Base-by-base conservation (phyloP, 1,284 basidiomycete species). In the Papiliotrema flavescens region DNA sequence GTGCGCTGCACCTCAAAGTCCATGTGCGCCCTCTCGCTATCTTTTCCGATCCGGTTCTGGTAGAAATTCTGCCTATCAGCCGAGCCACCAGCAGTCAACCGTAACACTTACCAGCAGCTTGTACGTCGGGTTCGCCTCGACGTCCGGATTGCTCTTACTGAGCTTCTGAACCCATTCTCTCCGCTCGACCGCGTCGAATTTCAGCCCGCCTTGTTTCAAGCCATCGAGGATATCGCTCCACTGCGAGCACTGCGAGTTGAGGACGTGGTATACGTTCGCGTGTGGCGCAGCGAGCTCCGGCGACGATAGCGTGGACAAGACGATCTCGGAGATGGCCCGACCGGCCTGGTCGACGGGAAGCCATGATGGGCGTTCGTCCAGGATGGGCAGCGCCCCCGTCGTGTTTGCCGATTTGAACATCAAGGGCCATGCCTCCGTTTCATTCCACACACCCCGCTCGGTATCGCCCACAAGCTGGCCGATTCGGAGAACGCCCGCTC, bases 121-220 rank as follows among this genome's bases (percentile, higher is more conserved):
- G 57, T 80, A 75, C 2, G 79, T 79, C 7, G 82, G 82, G 61
- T 83, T 83, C 15, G 64, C 67, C 0, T 51, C 67, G n/a, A 78
- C 76, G 35, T 83, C 78, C 0, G 71, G 63, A 36, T 81, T 75
- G 17, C 76, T 79, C 44, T 67, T 66, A 0, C 72, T 71, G 23
- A 85, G 65, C 0, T 66, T 64, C 28, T 76, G 69, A n/a, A 84
- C 67, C 83, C 86, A 67, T 77, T 80, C 56, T 70, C 75, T 47
- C 82, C 84, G 55, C 80, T 87, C 80, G 26, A 90, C 85, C 37
- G 86, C 81, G 64, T 90, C 85, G 61, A 94, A 83, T 23, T 71
- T 83, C 67, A 91, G 85, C 9, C 86, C 88, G 48, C 80, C 79
- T 9, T 81, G 71, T 13, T 76, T 69, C 41, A 90, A 80, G 57